A percentile compares a stretch with the other conserved stretches of the same genome.
These are phyloP conservation scores for Apiospora kogelbergensis DNA, from an alignment of 2,329 filamentous ascomycete genomes.

Conservation along the genomic window DNA sequence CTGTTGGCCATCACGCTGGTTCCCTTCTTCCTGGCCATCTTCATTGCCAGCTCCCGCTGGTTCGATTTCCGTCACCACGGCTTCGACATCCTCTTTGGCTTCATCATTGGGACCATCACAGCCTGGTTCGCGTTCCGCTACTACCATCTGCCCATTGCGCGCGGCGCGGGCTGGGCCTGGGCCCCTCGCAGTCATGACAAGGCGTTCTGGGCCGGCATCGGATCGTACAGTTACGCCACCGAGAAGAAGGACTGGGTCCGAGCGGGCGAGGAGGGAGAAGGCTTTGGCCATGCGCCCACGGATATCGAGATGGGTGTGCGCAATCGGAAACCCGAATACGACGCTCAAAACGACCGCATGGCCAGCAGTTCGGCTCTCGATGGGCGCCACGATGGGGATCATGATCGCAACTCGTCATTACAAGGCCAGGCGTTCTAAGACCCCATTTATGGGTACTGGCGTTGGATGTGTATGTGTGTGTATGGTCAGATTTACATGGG, in stretches of 20 bases:
- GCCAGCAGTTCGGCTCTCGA: neutral
- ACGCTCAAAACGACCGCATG: neutral
- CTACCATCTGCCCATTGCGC: constrained; percentile 78
- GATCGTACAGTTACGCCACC: constrained; percentile 56
- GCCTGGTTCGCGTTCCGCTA: constrained; percentile 77
- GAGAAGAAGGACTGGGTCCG: constrained; percentile 36
- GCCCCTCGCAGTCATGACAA: constrained; percentile 70
- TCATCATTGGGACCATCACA: constrained; percentile 69
- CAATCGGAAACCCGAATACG: constrained; percentile 11
- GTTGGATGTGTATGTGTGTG: neutral
- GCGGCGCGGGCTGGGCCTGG: constrained; percentile 90
- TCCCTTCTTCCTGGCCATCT: constrained; percentile 74
- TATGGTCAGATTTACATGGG: neutral
- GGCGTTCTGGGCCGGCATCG: constrained; percentile 78
- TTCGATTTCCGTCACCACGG: constrained; percentile 87
- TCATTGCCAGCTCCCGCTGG: constrained; percentile 83
- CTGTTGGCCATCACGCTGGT: constrained; percentile 69
- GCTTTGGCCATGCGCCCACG: constrained; percentile 18
- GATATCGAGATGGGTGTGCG: constrained; percentile 31
- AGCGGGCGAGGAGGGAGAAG: constrained; percentile 21
- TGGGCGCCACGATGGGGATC: neutral
- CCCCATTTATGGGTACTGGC: neutral
- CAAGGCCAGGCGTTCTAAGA: neutral
- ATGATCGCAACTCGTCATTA: neutral
- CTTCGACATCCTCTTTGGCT: constrained; percentile 91